Conservation (phyloP, 768 basidiomycete species). For the Pleurotus cornucopiae region DNA sequence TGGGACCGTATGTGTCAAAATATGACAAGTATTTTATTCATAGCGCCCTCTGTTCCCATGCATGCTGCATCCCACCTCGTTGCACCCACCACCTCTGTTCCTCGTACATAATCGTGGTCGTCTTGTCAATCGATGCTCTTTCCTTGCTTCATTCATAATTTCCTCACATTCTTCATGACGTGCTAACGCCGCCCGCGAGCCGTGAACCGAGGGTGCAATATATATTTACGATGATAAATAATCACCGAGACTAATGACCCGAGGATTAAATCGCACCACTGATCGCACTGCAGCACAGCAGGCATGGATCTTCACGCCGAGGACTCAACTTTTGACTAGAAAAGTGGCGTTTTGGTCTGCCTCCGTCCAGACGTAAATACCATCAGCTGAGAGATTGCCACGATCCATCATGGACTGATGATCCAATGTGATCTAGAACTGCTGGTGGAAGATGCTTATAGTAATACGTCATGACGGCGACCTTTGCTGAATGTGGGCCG, state of each 20-base stretch:
- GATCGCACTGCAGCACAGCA: neutral
- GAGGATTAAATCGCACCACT: neutral
- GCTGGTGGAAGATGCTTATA: neutral
- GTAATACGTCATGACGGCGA: conserved; percentile 6
- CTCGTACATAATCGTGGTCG: neutral
- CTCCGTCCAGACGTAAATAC: conserved; percentile 6
- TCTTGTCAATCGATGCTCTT: neutral
- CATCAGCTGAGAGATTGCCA: neutral
- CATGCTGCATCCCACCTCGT: conserved; percentile 18
- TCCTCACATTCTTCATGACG: neutral
- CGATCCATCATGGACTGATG: neutral
- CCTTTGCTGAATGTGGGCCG: neutral
- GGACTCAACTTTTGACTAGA: neutral
- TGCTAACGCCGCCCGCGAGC: conserved; percentile 4
- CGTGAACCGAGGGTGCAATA: neutral
- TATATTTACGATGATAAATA: conserved; percentile 5
- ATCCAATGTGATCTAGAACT: neutral
- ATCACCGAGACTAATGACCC: conserved; percentile 8
- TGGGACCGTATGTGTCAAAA: conserved; percentile 26
- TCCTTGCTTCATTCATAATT: neutral
- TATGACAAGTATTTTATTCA: conserved; percentile 11
- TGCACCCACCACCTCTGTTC: neutral
- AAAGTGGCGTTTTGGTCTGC: conserved; percentile 5
- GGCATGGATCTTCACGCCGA: neutral
- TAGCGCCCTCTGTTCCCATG: neutral